Base-by-base conservation (phyloP, 768 basidiomycete species). In the Hygrophoropsis aurantiaca region DNA sequence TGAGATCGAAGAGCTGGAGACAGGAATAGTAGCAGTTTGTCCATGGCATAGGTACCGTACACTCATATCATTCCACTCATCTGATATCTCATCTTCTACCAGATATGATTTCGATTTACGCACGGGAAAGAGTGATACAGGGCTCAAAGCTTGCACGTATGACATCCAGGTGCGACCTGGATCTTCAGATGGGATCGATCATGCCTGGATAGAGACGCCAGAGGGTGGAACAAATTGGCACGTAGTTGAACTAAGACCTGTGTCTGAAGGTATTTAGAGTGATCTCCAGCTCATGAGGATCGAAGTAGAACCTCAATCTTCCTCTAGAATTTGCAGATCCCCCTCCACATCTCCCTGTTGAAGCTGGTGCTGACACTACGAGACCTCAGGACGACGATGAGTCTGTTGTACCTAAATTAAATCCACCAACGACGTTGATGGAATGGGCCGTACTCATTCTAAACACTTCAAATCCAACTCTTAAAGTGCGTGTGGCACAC, bases 361-460 rank as follows among this genome's bases (percentile, higher is more conserved):
- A 55, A 46, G 23, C 58, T 50, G 51, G 53, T 46, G 26, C 56
- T 44, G 41, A 52, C 36, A 35, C 40, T 23, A 18, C n/a, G n/a
- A n/a, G n/a, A n/a, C 16, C 35, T 6, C 18, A 11, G 44, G 8
- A 15, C 10, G 37, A 25, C 40, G 50, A 48, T 26, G 54, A 44
- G 53, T 63, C 53, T 6, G 44, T 86, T 4, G 73, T 84, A 2
- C 84, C 84, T 2, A 23, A 50, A 1, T 54, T 64, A 0, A 61
- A 76, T 40, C 59, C 80, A 0, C 87, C 87, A 4, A 78, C 66
- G n/a, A 85, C 85, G 0, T 71, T 90, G 11, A 81, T 89, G 59
- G 77, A 87, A 58, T 90, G 84, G 81, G 86, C 87, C 1, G 85
- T 87, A 5, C 67, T 89, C 6, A 87, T 92, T 41, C 71, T 92